These are phyloP conservation scores for Xylariales sp. DNA, from an alignment of 2,329 filamentous ascomycete species.

Conservation along the genomic window DNA sequence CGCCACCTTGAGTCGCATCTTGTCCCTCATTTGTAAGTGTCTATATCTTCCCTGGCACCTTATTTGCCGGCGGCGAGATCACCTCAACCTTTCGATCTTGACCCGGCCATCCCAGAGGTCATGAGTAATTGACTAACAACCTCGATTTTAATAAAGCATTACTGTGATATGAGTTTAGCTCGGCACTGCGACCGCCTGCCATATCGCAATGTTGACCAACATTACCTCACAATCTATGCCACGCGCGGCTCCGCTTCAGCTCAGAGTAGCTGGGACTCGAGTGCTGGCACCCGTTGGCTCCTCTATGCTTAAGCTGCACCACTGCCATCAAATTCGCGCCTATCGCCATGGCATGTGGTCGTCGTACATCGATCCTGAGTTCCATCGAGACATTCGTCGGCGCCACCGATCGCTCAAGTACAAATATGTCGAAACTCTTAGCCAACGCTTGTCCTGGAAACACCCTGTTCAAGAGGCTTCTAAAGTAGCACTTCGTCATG, in stretches of 20 bases:
- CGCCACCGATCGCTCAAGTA: conserved; percentile 38
- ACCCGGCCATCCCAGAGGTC: too few relatives aligned
- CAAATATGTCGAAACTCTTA: conserved; percentile 40
- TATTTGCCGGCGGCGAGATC: too few relatives aligned
- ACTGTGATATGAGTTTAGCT: background rate
- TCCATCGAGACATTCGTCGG: conserved; percentile 37
- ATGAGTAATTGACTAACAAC: too few relatives aligned
- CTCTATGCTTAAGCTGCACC: conserved; percentile 15
- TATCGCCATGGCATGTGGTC: conserved; percentile 48
- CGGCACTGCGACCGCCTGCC: background rate
- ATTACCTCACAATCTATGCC: conserved; percentile 21
- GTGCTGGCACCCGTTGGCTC: conserved; percentile 12
- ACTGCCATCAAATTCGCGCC: conserved; percentile 35
- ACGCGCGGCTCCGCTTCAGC: conserved; percentile 20
- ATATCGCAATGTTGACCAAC: conserved; percentile 23
- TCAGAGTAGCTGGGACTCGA: conserved; percentile 11
- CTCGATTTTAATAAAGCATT: background rate
- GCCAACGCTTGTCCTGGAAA: conserved; percentile 41
- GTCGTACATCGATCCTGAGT: conserved; percentile 34
- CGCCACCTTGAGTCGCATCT: too few relatives aligned
- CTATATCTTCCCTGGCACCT: too few relatives aligned
- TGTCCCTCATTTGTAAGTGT: too few relatives aligned
- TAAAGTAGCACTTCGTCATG: conserved; percentile 33
- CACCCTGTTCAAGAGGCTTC: conserved; percentile 27
- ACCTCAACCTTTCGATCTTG: too few relatives aligned